Evolutionary conservation across 2,329 filamentous ascomycete genomes (phyloP), one percentile per base, ranked within the genome.

Genomic region (Knoxdaviesia proteae): DNA sequence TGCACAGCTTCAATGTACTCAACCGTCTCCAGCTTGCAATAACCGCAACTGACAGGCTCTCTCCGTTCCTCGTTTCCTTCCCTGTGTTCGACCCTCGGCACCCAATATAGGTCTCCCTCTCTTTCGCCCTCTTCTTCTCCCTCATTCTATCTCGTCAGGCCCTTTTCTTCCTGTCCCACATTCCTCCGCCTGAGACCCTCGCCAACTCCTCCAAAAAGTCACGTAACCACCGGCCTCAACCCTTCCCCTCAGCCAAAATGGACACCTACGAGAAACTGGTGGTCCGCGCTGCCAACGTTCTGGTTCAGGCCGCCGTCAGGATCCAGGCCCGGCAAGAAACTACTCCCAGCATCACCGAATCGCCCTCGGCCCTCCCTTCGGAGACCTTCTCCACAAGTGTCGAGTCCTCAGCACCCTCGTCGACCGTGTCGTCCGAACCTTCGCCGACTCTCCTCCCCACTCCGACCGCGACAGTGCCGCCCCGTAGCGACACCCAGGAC

Each of bases 391-490:
- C 20, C 20, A 20, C 20, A 20, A 20, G 20, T 20, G 3, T 20
- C 20, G 20, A 20, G 20, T 20, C 20, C 20, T 20, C 20, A 20
- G 20, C 20, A 20, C 20, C 20, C 20, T 55, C 34, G 51, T 20
- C 20, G 20, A 20, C 20, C 20, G 20, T 20, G 20, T 52, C 37
- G 47, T 49, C 42, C 46, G 51, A 35, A 49, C 49, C 37, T 48
- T 51, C 9, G 48, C 47, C 36, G 46, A 52, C 44, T 39, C n/a
- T 49, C 4, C 49, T 53, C 7, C 39, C 49, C 29, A 44, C 40
- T 30, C 40, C 46, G 7, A 40, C 45, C 20, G 36, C 32, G 6
- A 44, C 38, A 20, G 20, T 20, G 20, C 20, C 20, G 20, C 20
- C 20, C 20, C 20, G 20, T n/a, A 38, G 31, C 36, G 46, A 47